A percentile compares a stretch with the other conserved stretches of the same genome.
Evolutionary conservation across 305 asterid species (phyloP).

Genomic region (Nicotiana rustica): DNA sequence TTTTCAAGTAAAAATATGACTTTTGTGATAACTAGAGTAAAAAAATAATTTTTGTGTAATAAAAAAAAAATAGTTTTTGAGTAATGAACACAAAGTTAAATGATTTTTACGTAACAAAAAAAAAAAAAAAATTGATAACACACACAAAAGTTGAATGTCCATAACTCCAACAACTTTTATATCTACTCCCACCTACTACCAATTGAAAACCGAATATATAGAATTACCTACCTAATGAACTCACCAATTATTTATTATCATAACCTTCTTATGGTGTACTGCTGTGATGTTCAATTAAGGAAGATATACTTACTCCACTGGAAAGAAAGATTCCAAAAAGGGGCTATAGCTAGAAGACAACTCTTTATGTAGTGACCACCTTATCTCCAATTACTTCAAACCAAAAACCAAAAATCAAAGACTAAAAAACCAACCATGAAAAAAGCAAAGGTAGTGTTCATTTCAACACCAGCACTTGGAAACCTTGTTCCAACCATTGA

Average conservation of each 20-base stretch:
- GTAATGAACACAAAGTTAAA: too few species aligned
- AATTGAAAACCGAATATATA: background rate
- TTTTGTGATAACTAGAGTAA: too few species aligned
- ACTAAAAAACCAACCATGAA: slow-evolving; percentile 4
- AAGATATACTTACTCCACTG: background rate
- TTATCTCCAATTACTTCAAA: background rate
- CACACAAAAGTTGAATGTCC: too few species aligned
- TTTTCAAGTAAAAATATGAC: too few species aligned
- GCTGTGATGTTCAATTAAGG: background rate
- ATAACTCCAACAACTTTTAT: background rate
- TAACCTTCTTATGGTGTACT: background rate
- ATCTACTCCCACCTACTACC: background rate
- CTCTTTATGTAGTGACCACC: background rate
- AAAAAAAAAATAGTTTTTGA: too few species aligned
- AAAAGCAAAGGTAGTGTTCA: slow-evolving; percentile 30
- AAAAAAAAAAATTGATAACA: too few species aligned
- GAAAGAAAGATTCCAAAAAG: background rate
- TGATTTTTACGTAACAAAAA: too few species aligned
- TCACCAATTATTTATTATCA: background rate
- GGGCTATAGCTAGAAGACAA: background rate
- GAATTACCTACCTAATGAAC: background rate
- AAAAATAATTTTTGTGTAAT: too few species aligned
- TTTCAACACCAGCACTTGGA: slow-evolving; percentile 36
- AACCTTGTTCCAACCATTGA: slow-evolving; percentile 35
- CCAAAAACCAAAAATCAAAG: background rate